phyloP scores from a whole-genome alignment of 116 monocot genomes.

The Posidonia oceanica region DNA sequence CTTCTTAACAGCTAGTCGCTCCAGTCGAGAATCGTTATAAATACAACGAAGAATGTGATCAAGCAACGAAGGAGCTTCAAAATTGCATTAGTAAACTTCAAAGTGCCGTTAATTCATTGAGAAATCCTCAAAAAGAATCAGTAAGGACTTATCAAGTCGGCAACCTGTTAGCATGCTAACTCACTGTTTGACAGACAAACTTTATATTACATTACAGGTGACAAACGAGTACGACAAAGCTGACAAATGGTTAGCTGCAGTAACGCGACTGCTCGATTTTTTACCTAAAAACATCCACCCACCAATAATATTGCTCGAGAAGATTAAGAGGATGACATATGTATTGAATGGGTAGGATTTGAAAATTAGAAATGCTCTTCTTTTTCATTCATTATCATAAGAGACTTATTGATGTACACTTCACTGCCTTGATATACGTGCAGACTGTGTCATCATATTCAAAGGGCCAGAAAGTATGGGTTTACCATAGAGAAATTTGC shows the following conservation, averaged over 20 bases:
- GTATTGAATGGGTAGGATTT: not conserved
- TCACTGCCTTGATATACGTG: too few species aligned
- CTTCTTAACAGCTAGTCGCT: constrained; percentile 47
- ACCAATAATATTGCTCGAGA: not conserved
- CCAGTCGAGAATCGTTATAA: constrained; percentile 64
- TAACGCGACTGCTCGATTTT: constrained; percentile 13
- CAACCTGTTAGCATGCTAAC: constrained; percentile 30
- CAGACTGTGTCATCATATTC: too few species aligned
- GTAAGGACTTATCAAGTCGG: constrained; percentile 15
- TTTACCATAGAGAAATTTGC: too few species aligned
- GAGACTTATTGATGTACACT: too few species aligned
- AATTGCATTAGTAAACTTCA: constrained; percentile 32
- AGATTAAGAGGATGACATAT: not conserved
- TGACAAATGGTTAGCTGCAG: constrained; percentile 20
- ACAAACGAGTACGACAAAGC: constrained; percentile 13
- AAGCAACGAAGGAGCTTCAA: constrained; percentile 45
- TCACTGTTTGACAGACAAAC: too few species aligned
- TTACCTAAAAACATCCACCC: constrained; percentile 20
- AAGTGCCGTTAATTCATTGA: not conserved
- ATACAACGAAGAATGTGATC: constrained; percentile 59
- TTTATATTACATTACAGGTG: constrained; percentile 5
- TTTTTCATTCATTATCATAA: too few species aligned
- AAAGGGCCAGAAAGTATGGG: too few species aligned
- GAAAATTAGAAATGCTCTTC: not conserved
- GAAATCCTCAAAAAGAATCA: constrained; percentile 31